Conservation (phyloP, 1,139 yeast genomes). For the Sugiyamaella paludigena region DNA sequence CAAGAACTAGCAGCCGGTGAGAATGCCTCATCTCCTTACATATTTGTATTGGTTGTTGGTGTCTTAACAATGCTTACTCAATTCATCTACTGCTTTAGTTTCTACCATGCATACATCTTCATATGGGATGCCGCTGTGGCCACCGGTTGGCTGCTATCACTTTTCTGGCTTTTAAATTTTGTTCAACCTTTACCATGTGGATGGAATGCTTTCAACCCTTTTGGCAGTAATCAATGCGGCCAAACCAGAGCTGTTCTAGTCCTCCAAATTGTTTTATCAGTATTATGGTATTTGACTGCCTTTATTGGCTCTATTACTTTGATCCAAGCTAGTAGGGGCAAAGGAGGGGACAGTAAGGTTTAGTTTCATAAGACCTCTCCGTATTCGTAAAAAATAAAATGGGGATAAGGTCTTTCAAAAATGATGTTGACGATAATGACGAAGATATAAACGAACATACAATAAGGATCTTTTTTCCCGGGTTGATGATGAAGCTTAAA, state of each 20-base stretch:
- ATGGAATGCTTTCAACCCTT: slow-evolving; percentile 36
- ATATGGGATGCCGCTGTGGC: slow-evolving; percentile 33
- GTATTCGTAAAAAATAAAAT: neutral
- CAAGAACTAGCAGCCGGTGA: slow-evolving; percentile 22
- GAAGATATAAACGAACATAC: too few relatives aligned
- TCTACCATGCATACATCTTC: slow-evolving; percentile 26
- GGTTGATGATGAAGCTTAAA: too few relatives aligned
- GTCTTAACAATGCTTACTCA: slow-evolving; percentile 33
- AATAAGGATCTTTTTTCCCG: too few relatives aligned
- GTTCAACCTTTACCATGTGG: slow-evolving; percentile 30
- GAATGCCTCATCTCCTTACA: slow-evolving; percentile 31
- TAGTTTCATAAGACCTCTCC: neutral
- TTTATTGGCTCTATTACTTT: slow-evolving; percentile 25
- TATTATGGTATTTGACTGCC: slow-evolving; percentile 32
- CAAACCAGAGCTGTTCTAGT: slow-evolving; percentile 34
- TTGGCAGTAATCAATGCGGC: slow-evolving; percentile 33
- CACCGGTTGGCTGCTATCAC: slow-evolving; percentile 31
- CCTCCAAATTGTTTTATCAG: slow-evolving; percentile 30
- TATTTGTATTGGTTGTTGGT: slow-evolving; percentile 31
- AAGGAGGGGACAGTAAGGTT: neutral
- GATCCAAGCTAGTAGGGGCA: slow-evolving; percentile 14
- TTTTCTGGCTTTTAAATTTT: slow-evolving; percentile 35
- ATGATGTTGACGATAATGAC: too few relatives aligned
- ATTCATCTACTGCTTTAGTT: slow-evolving; percentile 33
- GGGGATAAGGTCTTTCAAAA: too few relatives aligned